Percentiles rank a stretch among this genome's conserved stretches.
Evolutionary conservation across 139 green algal genomes (phyloP).

Genomic region (Volvox africanus): DNA sequence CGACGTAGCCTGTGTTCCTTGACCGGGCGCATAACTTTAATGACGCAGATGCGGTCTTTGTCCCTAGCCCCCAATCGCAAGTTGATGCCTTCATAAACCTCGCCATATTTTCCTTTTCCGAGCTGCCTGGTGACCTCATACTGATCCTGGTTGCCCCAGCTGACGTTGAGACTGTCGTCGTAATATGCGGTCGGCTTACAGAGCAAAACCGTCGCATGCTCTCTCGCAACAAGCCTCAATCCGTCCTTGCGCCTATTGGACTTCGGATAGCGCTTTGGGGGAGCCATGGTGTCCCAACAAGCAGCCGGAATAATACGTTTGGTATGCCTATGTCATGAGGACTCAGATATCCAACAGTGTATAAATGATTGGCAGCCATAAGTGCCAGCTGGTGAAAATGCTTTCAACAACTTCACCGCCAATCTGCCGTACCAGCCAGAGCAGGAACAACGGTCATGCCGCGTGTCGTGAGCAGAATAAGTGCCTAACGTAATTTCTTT

Average conservation of each 20-base stretch:
- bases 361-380: too few species aligned
- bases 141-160: slow-evolving; percentile 72
- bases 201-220: slow-evolving; percentile 91
- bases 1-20: slow-evolving; percentile 98
- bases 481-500: too few species aligned
- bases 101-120: slow-evolving; percentile 98
- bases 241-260: slow-evolving; percentile 52
- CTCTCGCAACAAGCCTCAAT: slow-evolving; percentile 63
- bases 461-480: too few species aligned
- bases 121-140: slow-evolving; percentile 84
- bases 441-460: too few species aligned
- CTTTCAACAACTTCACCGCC: too few species aligned
- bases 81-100: slow-evolving; percentile 98
- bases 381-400: too few species aligned
- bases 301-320: background rate
- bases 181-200: slow-evolving; percentile 91
- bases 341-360: too few species aligned
- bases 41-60: slow-evolving; percentile 83
- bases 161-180: slow-evolving; percentile 93
- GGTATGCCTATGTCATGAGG: too few species aligned
- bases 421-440: too few species aligned
- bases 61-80: slow-evolving; percentile 24
- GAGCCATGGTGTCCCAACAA: slow-evolving; percentile 37
- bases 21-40: slow-evolving; percentile 99
- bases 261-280: slow-evolving; percentile 68